A percentile compares a stretch with the other conserved stretches of the same genome.
Conservation (phyloP, 2,329 filamentous ascomycete genomes). For the Colletotrichum sp. region DNA sequence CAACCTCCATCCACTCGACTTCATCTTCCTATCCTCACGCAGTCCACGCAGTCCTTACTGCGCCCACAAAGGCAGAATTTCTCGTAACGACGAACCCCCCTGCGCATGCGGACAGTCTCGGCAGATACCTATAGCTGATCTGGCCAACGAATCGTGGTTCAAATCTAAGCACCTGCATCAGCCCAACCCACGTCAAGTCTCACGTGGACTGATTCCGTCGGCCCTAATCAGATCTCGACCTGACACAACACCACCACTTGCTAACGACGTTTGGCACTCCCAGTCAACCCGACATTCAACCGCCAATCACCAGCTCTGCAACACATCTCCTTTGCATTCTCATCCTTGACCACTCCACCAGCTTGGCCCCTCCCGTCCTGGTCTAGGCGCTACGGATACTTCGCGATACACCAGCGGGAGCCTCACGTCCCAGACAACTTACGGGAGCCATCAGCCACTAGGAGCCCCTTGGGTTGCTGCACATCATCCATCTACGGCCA, state of each 20-base stretch:
- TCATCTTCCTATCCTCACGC: background rate
- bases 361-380: background rate
- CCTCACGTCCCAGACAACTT: slow-evolving; percentile 15
- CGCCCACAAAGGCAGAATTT: background rate
- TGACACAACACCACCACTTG: background rate
- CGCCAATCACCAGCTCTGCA: background rate
- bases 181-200: background rate
- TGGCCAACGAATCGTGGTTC: background rate
- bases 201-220: background rate
- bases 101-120: background rate
- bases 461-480: slow-evolving; percentile 4
- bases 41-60: background rate
- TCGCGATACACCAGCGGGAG: slow-evolving; percentile 3
- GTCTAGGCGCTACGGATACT: background rate
- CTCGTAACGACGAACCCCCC: background rate
- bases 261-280: background rate
- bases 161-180: background rate
- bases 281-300: background rate
- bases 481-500: slow-evolving; percentile 1
- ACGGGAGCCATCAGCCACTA: slow-evolving; percentile 8
- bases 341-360: background rate
- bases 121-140: background rate
- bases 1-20: background rate
- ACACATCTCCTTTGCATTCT: background rate
- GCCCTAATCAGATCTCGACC: background rate